Percentiles rank a stretch among this genome's conserved stretches.
Evolutionary conservation across 2,329 filamentous ascomycete genomes (phyloP).

Genomic region (Fusarium metavorans): DNA sequence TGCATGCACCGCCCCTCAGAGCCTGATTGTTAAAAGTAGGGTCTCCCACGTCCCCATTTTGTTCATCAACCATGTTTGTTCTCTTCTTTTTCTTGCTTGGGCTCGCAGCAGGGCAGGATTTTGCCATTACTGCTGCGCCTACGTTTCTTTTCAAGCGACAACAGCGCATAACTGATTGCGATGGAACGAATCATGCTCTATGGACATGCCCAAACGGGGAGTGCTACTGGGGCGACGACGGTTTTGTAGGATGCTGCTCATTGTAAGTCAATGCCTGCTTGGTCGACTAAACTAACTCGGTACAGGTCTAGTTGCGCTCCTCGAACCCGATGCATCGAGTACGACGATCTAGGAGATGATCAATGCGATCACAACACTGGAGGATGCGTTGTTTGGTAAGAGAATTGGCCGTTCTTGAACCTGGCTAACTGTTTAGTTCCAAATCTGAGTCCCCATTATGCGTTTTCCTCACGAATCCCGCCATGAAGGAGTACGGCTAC

Average conservation of each 20-base stretch:
- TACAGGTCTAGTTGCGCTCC: constrained; percentile 4
- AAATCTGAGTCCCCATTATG: not conserved
- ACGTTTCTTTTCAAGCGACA: not conserved
- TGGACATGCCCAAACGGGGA: not conserved
- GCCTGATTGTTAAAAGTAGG: not conserved
- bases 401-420: too few relatives aligned
- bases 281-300: not conserved
- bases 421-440: not conserved
- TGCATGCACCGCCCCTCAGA: constrained; percentile 5
- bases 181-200: not conserved
- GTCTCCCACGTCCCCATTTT: not conserved
- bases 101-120: not conserved
- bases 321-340: constrained; percentile 4
- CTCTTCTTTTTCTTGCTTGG: not conserved
- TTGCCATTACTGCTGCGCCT: constrained; percentile 3
- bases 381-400: constrained; percentile 11
- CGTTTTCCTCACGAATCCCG: not conserved
- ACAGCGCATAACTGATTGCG: not conserved
- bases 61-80: not conserved
- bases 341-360: not conserved
- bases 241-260: constrained; percentile 7
- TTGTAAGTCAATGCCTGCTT: not conserved
- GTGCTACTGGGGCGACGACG: constrained; percentile 8
- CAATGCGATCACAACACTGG: constrained; percentile 7
- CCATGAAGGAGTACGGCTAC: not conserved